Evolutionary conservation across 306 rosid genomes (phyloP), one percentile per base, ranked within the genome.

Genomic region (Cucumis hystrix): DNA sequence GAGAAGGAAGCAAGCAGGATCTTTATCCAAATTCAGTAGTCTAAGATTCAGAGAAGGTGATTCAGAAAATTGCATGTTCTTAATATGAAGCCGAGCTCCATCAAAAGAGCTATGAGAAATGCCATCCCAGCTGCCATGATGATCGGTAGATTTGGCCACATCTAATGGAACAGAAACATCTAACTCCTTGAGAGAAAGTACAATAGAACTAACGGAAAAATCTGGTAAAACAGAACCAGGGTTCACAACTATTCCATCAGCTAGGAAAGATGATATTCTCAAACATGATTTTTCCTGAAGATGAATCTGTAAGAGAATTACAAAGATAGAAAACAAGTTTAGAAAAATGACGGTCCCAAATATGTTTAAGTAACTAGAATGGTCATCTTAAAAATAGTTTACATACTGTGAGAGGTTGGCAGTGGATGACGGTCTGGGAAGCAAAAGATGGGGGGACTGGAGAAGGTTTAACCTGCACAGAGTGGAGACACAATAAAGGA

Each of bases 1-100:
- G 66, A 94, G 89, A 84, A 88, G 86, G 82, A 94, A 94, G 89
- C 98, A 94, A 82, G 96, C 92, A 84, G 98, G 97, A 86, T 94
- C 98, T 83, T 88, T 91, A 71, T 94, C 98, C 80, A 94, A 83
- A 82, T 87, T 90, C 79, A 94, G 78, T 81, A 90, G 80, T 86
- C 70, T 82, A 68, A 91, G 76, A 68, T 85, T 82, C 71, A 94
- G 80, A 17, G 87, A 86, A 65, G 98, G 96, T 43, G 96, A 90
- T 71, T 86, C 89, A 25, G 87, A 79, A 85, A 91, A 90, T 83
- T 54, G 76, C 77, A 94, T 88, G 80, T 74, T 88, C 79, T 86
- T 89, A 79, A 94, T 85, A 73, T 90, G 94, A 80, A 94, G 96
- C 77, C 89, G 89, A 80, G 97, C 97, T 77, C 98, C 98, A 40